Percentiles rank a stretch among this genome's conserved stretches.
phyloP scores from a whole-genome alignment of 2,329 filamentous ascomycete genomes.

The Venturiaceae sp. region DNA sequence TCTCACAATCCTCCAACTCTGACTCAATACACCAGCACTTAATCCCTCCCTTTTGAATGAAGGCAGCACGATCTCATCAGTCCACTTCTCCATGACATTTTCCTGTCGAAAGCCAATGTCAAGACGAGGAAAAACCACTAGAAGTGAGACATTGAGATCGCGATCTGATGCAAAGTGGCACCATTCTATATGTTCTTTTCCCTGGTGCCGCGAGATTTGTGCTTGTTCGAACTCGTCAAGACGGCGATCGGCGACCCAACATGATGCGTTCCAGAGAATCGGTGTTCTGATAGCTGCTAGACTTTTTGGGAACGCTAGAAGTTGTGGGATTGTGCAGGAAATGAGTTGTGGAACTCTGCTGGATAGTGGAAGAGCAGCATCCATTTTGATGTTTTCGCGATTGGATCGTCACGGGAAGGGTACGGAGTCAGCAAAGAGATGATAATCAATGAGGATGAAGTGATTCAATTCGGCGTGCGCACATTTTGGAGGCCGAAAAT shows the following conservation, averaged over 20 bases:
- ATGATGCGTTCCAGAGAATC: conserved; percentile 3
- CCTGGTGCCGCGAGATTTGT: background rate
- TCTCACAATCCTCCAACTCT: background rate
- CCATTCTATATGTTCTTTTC: conserved; percentile 6
- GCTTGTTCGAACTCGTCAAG: conserved; percentile 4
- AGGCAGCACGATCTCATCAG: conserved; percentile 4
- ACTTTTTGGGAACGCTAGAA: conserved; percentile 4
- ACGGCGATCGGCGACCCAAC: background rate
- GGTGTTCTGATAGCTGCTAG: background rate
- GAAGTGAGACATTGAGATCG: background rate
- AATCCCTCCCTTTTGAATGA: background rate
- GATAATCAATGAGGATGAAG: background rate
- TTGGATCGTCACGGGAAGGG: background rate
- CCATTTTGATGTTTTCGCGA: background rate
- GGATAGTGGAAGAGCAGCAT: background rate
- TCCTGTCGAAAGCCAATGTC: background rate
- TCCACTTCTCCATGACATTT: conserved; percentile 4
- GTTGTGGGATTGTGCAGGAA: conserved; percentile 1
- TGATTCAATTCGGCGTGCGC: background rate
- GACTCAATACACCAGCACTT: background rate
- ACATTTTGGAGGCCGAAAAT: background rate
- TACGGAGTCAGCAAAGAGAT: background rate
- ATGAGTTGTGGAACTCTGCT: background rate
- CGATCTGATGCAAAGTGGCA: conserved; percentile 4
- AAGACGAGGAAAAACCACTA: conserved; percentile 1